These are phyloP conservation scores for Ceratocystis cubensis DNA, from an alignment of 2,329 filamentous ascomycete species.

Conservation along the genomic window DNA sequence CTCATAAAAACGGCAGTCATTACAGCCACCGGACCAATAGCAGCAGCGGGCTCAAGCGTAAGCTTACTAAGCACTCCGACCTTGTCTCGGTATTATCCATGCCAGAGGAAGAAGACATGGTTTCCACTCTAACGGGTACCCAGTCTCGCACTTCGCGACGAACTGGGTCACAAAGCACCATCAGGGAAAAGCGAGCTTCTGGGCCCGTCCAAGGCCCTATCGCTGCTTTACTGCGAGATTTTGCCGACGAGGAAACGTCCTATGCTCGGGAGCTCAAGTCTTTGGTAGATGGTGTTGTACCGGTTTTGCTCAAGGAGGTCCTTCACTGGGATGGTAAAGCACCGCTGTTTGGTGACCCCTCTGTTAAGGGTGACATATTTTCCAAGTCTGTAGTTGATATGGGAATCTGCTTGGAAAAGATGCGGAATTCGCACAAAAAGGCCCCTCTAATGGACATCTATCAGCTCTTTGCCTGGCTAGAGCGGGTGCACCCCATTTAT, in stretches of 20 bases:
- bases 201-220: conserved; percentile 40
- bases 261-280: conserved; percentile 88
- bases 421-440: conserved; percentile 67
- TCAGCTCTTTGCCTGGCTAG: conserved; percentile 67
- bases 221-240: conserved; percentile 64
- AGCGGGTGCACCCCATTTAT: conserved; percentile 66
- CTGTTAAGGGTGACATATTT: conserved; percentile 36
- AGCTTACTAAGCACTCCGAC: conserved; percentile 83
- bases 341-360: conserved; percentile 21
- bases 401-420: conserved; percentile 76
- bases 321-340: conserved; percentile 54
- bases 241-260: conserved; percentile 70
- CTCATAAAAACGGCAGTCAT: conserved; percentile 11
- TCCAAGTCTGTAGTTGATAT: conserved; percentile 87
- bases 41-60: conserved; percentile 46
- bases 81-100: conserved; percentile 83
- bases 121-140: conserved; percentile 41
- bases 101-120: conserved; percentile 45
- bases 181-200: conserved; percentile 2
- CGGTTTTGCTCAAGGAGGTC: conserved; percentile 76
- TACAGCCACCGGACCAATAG: conserved; percentile 17
- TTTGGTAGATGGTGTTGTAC: conserved; percentile 86
- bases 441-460: conserved; percentile 63
- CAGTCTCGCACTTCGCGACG: conserved; percentile 14
- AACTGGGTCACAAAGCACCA: conserved; percentile 14